A percentile compares a stretch with the other conserved stretches of the same genome.
phyloP scores from a whole-genome alignment of 768 basidiomycete species.

The Suillus alpinus region DNA sequence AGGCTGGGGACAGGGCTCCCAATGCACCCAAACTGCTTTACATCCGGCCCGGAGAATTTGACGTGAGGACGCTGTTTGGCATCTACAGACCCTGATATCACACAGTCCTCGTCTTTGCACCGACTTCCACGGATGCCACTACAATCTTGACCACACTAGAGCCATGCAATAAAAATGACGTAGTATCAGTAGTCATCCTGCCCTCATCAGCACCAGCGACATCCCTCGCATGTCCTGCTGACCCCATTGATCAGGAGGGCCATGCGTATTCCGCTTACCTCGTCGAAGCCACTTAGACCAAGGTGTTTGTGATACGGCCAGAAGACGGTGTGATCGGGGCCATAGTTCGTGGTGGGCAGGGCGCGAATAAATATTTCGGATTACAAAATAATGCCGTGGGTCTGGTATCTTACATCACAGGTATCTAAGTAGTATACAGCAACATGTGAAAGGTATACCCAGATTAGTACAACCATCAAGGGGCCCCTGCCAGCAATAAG shows the following conservation, averaged over 20 bases:
- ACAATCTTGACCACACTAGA: not conserved
- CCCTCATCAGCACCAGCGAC: not conserved
- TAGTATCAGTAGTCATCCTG: constrained; percentile 2
- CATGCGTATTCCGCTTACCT: constrained; percentile 37
- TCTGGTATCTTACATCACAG: no score
- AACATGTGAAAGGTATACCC: no score
- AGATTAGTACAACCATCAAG: no score
- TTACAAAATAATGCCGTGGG: no score
- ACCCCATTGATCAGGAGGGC: constrained; percentile 31
- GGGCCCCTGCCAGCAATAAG: no score
- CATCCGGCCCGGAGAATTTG: not conserved
- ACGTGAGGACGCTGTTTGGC: constrained; percentile 22
- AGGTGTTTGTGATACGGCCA: constrained; percentile 35
- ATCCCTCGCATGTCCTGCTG: constrained; percentile 12
- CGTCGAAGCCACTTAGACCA: constrained; percentile 24
- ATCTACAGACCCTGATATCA: constrained; percentile 25
- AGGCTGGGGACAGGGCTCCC: constrained; percentile 8
- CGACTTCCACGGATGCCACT: not conserved
- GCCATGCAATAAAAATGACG: not conserved
- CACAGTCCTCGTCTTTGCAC: constrained; percentile 29
- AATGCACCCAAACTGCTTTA: constrained; percentile 4
- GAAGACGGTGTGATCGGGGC: constrained; percentile 44
- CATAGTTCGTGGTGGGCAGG: constrained; percentile 20
- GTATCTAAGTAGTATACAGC: no score
- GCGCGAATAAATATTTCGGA: constrained; percentile 11